Conservation (phyloP, 768 basidiomycete species). For the Tylopilus felleus region DNA sequence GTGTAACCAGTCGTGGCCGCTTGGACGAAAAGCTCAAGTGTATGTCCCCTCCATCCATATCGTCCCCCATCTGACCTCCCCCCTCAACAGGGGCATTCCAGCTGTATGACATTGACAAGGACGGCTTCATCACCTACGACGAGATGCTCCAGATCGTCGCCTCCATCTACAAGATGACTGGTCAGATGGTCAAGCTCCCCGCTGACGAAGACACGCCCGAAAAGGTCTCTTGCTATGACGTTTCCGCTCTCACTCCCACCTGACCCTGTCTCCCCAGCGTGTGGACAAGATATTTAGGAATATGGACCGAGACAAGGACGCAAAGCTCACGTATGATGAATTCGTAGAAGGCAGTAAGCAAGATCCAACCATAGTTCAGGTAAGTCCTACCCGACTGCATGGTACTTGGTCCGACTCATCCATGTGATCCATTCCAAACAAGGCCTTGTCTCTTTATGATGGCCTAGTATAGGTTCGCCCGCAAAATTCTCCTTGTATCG, state of each 20-base stretch:
- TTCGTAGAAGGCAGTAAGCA: constrained; percentile 98
- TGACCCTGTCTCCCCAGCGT: constrained; percentile 50
- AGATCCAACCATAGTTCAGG: constrained; percentile 99
- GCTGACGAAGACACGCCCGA: constrained; percentile 99
- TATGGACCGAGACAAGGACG: constrained; percentile 96
- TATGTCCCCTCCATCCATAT: constrained; percentile 39
- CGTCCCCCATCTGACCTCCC: constrained; percentile 14
- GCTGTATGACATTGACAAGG: constrained; percentile 97
- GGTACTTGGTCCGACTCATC: constrained; percentile 8
- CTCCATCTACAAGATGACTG: constrained; percentile 99
- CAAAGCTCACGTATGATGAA: constrained; percentile 90
- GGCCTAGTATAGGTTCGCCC: constrained; percentile 68
- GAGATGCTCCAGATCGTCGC: constrained; percentile 99
- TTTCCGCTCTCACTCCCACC: not conserved
- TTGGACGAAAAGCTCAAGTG: constrained; percentile 99
- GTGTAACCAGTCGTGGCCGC: constrained; percentile 88
- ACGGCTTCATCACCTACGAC: constrained; percentile 96
- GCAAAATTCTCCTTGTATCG: constrained; percentile 1
- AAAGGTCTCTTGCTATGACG: constrained; percentile 56
- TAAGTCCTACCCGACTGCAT: constrained; percentile 31
- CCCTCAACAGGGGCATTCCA: constrained; percentile 90
- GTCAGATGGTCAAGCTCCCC: constrained; percentile 98
- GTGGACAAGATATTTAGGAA: constrained; percentile 98
- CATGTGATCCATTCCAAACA: constrained; percentile 18
- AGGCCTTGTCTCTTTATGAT: constrained; percentile 95